Percentiles rank a stretch among this genome's conserved stretches.
Evolutionary conservation across 352 stramenopile genomes (phyloP).

Genomic region (Globisporangium irregulare): DNA sequence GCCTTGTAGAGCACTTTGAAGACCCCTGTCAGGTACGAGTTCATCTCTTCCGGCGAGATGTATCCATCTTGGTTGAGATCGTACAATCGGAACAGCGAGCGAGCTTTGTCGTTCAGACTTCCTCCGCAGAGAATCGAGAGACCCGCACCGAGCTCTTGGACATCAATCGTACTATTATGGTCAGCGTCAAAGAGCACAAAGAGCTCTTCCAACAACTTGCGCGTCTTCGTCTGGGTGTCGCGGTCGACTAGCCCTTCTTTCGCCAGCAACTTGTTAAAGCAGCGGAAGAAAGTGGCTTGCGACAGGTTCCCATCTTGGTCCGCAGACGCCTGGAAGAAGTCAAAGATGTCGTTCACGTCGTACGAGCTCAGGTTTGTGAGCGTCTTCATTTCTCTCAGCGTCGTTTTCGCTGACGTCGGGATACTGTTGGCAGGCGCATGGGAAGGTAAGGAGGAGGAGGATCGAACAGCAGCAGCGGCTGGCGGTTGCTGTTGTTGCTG

Average conservation of each 20-base stretch:
- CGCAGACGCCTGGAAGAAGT: conserved; percentile 78
- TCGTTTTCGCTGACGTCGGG: conserved; percentile 21
- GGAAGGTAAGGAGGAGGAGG: conserved; percentile 6
- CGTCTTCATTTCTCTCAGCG: conserved; percentile 70
- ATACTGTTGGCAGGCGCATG: conserved; percentile 9
- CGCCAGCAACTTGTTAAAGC: conserved; percentile 80
- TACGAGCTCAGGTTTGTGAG: conserved; percentile 80
- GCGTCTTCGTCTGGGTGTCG: conserved; percentile 39
- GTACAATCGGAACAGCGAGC: conserved; percentile 82
- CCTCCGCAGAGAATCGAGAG: conserved; percentile 88
- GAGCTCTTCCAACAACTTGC: conserved; percentile 61
- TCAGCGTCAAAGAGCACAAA: conserved; percentile 85
- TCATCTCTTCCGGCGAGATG: conserved; percentile 82
- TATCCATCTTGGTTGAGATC: conserved; percentile 81
- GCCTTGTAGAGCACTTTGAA: conserved; percentile 89
- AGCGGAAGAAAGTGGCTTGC: conserved; percentile 72
- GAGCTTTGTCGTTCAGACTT: conserved; percentile 61
- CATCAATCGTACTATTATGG: conserved; percentile 77
- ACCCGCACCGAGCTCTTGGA: conserved; percentile 79
- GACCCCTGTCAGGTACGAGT: conserved; percentile 74
- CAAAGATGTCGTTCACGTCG: conserved; percentile 85
- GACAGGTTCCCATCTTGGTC: conserved; percentile 59
- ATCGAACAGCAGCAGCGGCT: background rate
- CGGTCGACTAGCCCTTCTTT: conserved; percentile 34
- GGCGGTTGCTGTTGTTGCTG: conserved; percentile 17